Evolutionary conservation across 2,329 filamentous ascomycete genomes (phyloP), one percentile per base, ranked within the genome.

Genomic region (Neofusicoccum parvum): DNA sequence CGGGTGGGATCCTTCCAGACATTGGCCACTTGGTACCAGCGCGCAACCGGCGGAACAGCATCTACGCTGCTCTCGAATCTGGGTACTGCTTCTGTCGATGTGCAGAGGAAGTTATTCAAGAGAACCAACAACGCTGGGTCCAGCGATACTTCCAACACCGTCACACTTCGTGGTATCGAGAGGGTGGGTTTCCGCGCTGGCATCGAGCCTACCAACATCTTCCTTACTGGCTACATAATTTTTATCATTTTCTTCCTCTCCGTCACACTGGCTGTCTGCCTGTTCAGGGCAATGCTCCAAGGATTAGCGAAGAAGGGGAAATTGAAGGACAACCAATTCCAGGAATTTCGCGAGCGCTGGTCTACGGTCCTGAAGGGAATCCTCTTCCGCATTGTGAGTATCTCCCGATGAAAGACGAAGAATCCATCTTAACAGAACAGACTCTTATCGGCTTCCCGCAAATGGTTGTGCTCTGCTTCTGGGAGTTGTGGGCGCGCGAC

Each of bases 281-380:
- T 88, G 34, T 96, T 96, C 85, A 97, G 97, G 81, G 89, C 85
- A 66, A 80, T 90, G 69, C 92, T 90, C 77, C 94, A 97, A 78
- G 76, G 91, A 56, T 87, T 90, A 11, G 88, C 88, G 70, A 92
- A 88, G 80, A 83, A 87, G 67, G 87, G 88, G 72, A 90, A 87
- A 84, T 92, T 97, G 83, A 91, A 92, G 80, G 83, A 84, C 64
- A 90, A 97, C 75, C 92, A 92, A 72, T 97, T 97, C 79, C 84
- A 90, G 71, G 94, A 97, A 72, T 97, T 98, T 86, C 90, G 94
- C 68, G 94, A 95, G 72, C 92, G 92, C 70, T 97, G 94, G 94
- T 88, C 90, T 68, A 93, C 92, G 14, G 90, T 97, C 5, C 86
- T 97, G 72, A 96, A 96, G 82, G 94, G 94, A 65, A 96, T 97